Evolutionary conservation across 257 asterid species (phyloP).

Genomic region (Solanum peruvianum): DNA sequence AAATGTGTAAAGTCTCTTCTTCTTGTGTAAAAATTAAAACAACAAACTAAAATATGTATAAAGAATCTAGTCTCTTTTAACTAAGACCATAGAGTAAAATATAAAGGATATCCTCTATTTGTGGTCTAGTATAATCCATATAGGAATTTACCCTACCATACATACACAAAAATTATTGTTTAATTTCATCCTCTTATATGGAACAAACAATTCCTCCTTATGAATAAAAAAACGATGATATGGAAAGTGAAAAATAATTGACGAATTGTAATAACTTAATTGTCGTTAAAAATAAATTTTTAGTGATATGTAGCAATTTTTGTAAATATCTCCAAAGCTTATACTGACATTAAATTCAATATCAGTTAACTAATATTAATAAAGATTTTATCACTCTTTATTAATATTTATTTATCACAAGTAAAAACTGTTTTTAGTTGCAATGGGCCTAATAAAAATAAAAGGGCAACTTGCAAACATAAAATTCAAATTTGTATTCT

Average conservation of each 20-base stretch:
- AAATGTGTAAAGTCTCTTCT: not conserved
- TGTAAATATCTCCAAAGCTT: too few species aligned
- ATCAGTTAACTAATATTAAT: too few species aligned
- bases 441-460: not conserved
- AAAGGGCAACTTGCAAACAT: not conserved
- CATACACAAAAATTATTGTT: not conserved
- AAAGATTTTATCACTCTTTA: not conserved
- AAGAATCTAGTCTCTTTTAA: not conserved
- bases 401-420: too few species aligned
- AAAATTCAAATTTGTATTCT: too few species aligned
- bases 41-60: not conserved
- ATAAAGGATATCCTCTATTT: not conserved
- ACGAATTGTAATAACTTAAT: too few species aligned
- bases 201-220: not conserved
- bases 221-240: not conserved
- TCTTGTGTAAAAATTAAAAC: not conserved
- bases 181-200: not conserved
- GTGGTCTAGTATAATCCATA: not conserved
- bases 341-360: accelerated
- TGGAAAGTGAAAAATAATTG: not conserved
- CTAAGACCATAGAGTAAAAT: not conserved
- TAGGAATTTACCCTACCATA: not conserved
- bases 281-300: too few species aligned
- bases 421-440: not conserved
- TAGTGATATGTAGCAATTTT: accelerated